phyloP scores from a whole-genome alignment of 441 rosid species.

The Dalechampia spathulata region DNA sequence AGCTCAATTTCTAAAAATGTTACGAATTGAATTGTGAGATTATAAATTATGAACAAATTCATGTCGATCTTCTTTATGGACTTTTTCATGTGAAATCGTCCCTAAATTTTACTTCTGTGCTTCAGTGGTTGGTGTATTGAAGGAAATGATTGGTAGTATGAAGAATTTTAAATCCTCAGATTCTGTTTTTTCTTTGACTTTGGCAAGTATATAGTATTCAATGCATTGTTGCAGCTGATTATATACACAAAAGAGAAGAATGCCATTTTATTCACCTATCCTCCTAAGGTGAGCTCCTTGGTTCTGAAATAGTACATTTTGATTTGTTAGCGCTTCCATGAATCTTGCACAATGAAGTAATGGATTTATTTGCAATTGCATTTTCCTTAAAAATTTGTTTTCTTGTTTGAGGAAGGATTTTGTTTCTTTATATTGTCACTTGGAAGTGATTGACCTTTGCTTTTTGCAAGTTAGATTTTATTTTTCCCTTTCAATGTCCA shows the following conservation, averaged over 20 bases:
- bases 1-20: too few species aligned
- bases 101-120: too few species aligned
- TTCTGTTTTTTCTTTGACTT: slow-evolving; percentile 45
- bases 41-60: too few species aligned
- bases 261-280: slow-evolving; percentile 83
- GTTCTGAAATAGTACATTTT: slow-evolving; percentile 2
- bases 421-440: neutral
- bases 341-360: too few species aligned
- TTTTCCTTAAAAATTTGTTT: neutral
- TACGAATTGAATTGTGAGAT: too few species aligned
- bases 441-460: neutral
- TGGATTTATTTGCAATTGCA: neutral
- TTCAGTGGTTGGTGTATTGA: too few species aligned
- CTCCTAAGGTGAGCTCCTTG: slow-evolving; percentile 54
- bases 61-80: too few species aligned
- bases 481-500: too few species aligned
- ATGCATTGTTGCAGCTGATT: slow-evolving; percentile 80
- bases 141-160: neutral
- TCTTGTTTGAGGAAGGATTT: too few species aligned
- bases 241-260: slow-evolving; percentile 82
- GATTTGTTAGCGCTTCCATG: neutral
- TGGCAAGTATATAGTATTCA: slow-evolving; percentile 79
- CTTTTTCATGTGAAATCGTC: too few species aligned
- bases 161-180: neutral
- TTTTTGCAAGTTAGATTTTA: neutral